Evolutionary conservation across 2,329 filamentous ascomycete genomes (phyloP).

Genomic region (Botrytis medusae): DNA sequence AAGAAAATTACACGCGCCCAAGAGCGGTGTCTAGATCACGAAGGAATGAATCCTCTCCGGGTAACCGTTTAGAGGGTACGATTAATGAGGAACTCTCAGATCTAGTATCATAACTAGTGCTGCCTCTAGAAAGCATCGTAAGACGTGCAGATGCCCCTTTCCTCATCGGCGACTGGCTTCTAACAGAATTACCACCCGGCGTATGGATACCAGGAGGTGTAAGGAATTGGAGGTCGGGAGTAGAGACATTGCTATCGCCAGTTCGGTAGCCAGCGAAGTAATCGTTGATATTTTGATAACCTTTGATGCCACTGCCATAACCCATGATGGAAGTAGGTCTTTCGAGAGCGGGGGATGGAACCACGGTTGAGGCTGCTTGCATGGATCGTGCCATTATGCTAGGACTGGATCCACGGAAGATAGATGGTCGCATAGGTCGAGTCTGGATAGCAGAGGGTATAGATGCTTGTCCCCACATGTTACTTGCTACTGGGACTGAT

Average conservation of each 20-base stretch:
- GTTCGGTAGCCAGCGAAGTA: conserved; percentile 15
- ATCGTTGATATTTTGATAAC: background rate
- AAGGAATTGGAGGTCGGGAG: conserved; percentile 18
- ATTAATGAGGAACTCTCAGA: conserved; percentile 20
- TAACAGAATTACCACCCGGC: background rate
- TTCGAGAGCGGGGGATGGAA: conserved; percentile 8
- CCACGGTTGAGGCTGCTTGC: conserved; percentile 14
- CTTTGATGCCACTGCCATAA: conserved; percentile 7
- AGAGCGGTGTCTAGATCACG: conserved; percentile 18
- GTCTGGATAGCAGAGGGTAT: conserved; percentile 15
- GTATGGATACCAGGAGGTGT: conserved; percentile 14
- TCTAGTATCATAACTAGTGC: conserved; percentile 13
- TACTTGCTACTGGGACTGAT: conserved; percentile 16
- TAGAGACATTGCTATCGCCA: conserved; percentile 14
- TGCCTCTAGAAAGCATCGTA: conserved; percentile 12
- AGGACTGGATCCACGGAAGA: conserved; percentile 19
- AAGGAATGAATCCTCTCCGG: conserved; percentile 17
- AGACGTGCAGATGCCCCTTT: background rate
- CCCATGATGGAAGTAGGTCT: background rate
- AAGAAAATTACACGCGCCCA: background rate
- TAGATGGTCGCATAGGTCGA: conserved; percentile 11
- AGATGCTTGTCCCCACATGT: conserved; percentile 22
- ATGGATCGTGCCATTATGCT: conserved; percentile 11
- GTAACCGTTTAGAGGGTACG: conserved; percentile 4
- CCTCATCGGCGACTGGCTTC: conserved; percentile 8